These are phyloP conservation scores for Trichoderma cornu-damae DNA, from an alignment of 2,329 filamentous ascomycete genomes.

Conservation along the genomic window DNA sequence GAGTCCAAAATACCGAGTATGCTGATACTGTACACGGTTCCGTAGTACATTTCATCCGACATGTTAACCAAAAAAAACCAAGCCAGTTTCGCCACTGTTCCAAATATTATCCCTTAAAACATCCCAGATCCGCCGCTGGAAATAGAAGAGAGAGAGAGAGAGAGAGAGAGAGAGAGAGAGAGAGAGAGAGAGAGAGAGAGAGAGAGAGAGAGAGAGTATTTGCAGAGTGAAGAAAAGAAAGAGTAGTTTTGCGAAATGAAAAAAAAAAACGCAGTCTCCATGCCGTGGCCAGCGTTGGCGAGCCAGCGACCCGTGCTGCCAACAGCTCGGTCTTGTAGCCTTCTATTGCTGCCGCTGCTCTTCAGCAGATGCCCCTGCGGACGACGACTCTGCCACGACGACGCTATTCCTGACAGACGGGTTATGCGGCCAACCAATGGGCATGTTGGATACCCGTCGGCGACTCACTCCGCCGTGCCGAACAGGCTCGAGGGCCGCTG, in stretches of 20 bases:
- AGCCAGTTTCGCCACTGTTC: not conserved
- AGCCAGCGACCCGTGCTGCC: not conserved
- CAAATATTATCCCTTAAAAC: not conserved
- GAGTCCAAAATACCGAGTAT: not conserved
- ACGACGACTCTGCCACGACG: conserved; percentile 9
- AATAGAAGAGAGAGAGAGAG: not conserved
- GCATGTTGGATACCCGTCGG: conserved; percentile 34
- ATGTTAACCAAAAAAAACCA: conserved; percentile 1
- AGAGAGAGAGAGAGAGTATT: not conserved
- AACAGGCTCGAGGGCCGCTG: conserved; percentile 22
- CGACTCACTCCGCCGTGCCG: conserved; percentile 22
- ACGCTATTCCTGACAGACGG: conserved; percentile 27
- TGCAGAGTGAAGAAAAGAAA: not conserved
- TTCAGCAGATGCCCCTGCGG: conserved; percentile 4
- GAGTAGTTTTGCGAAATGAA: no score
- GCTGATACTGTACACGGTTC: not conserved
- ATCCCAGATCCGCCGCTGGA: not conserved
- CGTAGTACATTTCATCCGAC: not conserved
- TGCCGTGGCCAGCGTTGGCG: not conserved
- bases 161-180: no score
- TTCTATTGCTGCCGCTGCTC: not conserved
- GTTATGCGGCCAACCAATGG: conserved; percentile 36
- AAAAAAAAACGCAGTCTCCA: conserved; percentile 2
- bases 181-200: no score
- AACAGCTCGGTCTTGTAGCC: not conserved